Evolutionary conservation across 2,329 filamentous ascomycete species (phyloP).

Genomic region (Epichloe gansuensis): DNA sequence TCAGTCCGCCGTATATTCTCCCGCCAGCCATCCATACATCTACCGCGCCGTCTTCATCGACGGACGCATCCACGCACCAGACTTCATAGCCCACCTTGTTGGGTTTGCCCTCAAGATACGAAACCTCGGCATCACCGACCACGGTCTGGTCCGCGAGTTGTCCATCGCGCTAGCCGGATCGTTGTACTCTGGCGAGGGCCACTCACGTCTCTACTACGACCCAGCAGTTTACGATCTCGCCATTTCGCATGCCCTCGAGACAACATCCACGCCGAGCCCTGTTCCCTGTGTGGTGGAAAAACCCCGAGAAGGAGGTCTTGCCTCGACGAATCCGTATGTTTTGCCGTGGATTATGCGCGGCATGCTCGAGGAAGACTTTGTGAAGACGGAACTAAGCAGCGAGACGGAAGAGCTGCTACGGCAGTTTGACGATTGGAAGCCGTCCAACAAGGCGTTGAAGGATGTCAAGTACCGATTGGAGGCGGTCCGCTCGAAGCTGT

Average conservation of each 20-base stretch:
- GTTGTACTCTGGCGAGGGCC: slow-evolving; percentile 82
- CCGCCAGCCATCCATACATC: slow-evolving; percentile 80
- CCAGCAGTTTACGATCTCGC: slow-evolving; percentile 71
- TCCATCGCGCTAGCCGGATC: slow-evolving; percentile 80
- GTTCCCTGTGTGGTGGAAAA: slow-evolving; percentile 15
- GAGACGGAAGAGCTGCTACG: slow-evolving; percentile 71
- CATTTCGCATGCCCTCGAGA: slow-evolving; percentile 61
- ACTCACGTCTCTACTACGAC: slow-evolving; percentile 88
- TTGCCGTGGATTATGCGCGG: slow-evolving; percentile 94
- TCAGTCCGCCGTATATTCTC: slow-evolving; percentile 75
- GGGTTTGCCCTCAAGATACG: slow-evolving; percentile 88
- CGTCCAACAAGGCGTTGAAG: slow-evolving; percentile 76
- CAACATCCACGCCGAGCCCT: slow-evolving; percentile 38
- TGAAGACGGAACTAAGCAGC: slow-evolving; percentile 62
- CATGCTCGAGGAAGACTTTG: slow-evolving; percentile 79
- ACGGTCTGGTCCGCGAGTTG: slow-evolving; percentile 83
- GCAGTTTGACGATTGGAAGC: slow-evolving; percentile 91
- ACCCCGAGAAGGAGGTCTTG: slow-evolving; percentile 17
- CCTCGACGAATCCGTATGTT: slow-evolving; percentile 68
- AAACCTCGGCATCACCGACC: slow-evolving; percentile 84
- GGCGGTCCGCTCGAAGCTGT: slow-evolving; percentile 75
- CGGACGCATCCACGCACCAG: slow-evolving; percentile 77
- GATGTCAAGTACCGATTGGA: slow-evolving; percentile 94
- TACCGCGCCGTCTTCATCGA: slow-evolving; percentile 95
- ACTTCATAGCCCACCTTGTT: slow-evolving; percentile 86